Evolutionary conservation across 2,329 filamentous ascomycete species (phyloP), one percentile per base, ranked within the genome.

Genomic region (Macroventuria anomochaeta): DNA sequence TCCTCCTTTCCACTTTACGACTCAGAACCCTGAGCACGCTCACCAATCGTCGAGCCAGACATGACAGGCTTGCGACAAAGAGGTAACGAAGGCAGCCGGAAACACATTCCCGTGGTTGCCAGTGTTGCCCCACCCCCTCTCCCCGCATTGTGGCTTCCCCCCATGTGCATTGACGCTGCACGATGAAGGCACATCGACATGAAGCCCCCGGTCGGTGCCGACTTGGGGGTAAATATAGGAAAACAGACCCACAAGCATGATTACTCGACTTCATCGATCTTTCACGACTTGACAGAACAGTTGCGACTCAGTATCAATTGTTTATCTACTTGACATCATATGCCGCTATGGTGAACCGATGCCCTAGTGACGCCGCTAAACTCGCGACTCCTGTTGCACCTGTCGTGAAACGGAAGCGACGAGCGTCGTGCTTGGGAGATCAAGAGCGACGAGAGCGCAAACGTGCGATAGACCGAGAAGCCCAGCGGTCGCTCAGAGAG

Each of bases 381-480:
- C 46, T 61, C 13, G 47, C 59, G 8, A 36, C 58, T 7, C 57
- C 63, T n/a, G 58, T 65, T 34, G 62, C 67, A 10, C 68, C 69
- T 8, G 62, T 67, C 1, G 57, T 67, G 13, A 74, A 73, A 53
- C 67, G 71, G 7, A 73, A 73, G 42, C 61, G 71, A 25, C 64
- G 66, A 18, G 65, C 67, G 2, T 71, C 70, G 5, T 73, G 71
- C 44, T 52, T 74, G 7, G 70, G 71, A 3, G 70, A 74, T 41
- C 69, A 73, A 23, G 71, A 74, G 37, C 55, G 70, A 17, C 59
- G 67, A 15, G 70, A 74, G 33, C 54, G 71, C 18, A 74, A 73
- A 46, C 58, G 71, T 53, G 69, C 71, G 2, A 72, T 73, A 47
- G 71, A 74, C 49, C 65, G 71, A 17, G 70, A 73, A 55, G 71